Percentiles rank a stretch among this genome's conserved stretches.
These are phyloP conservation scores for Neurospora sp. DNA, from an alignment of 2,329 filamentous ascomycete genomes.

Conservation along the genomic window DNA sequence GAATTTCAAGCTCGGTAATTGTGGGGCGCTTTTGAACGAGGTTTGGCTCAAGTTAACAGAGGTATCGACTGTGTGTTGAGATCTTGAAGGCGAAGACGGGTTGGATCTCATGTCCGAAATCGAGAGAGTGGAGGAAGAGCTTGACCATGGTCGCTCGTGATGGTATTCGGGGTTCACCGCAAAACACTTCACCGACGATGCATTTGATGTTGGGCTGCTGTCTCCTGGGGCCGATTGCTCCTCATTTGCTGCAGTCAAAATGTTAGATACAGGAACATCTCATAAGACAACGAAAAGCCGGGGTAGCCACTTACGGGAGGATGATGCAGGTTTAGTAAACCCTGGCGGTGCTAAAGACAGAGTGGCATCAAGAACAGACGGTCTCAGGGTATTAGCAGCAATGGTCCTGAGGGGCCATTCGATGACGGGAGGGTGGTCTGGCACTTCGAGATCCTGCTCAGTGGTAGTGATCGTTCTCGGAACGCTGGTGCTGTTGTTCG, in stretches of 20 bases:
- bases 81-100: constrained; percentile 28
- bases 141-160: constrained; percentile 23
- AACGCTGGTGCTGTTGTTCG: not conserved
- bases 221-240: not conserved
- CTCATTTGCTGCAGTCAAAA: not conserved
- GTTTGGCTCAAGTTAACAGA: constrained; percentile 30
- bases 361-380: not conserved
- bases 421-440: not conserved
- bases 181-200: not conserved
- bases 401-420: not conserved
- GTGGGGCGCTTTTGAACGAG: constrained; percentile 7
- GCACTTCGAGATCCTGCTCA: not conserved
- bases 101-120: constrained; percentile 32
- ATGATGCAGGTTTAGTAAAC: not conserved
- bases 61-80: constrained; percentile 34
- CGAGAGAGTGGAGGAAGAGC: constrained; percentile 31
- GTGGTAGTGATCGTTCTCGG: not conserved
- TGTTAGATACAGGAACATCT: not conserved
- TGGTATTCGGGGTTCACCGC: not conserved
- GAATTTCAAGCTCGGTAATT: constrained; percentile 1
- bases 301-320: not conserved
- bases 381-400: not conserved
- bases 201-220: not conserved
- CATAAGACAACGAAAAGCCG: not conserved
- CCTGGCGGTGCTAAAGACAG: not conserved